Base-by-base conservation (phyloP, 2,329 filamentous ascomycete species). In the Neurospora sp. region DNA sequence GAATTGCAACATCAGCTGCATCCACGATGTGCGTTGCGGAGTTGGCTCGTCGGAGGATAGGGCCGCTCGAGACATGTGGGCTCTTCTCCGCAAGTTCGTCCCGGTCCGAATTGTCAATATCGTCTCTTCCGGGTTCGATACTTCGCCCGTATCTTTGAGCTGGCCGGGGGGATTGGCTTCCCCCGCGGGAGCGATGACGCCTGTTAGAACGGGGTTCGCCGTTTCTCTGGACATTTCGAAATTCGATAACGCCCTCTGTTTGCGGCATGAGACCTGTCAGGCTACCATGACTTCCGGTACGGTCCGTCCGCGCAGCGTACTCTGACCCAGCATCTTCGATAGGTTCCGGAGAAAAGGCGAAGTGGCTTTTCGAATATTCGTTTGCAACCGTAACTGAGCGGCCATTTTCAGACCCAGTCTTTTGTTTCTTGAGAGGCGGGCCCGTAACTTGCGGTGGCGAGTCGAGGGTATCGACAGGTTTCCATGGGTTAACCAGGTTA, bases 391-490 rank as follows among this genome's bases (percentile, higher is more conserved):
- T 38, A 33, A 36, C 23, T 15, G 38, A 36, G 17, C n/a, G 36
- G 13, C 38, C 38, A 10, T 33, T 2, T 3, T 67, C 42, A 38
- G 36, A 13, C 2, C 28, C 28, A 19, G 69, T 75, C 46, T 68
- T 70, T 39, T 73, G 72, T 58, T 75, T 75, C 4, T 69, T 36
- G 1, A 67, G 28, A 7, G 70, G 68, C 28, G 70, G 42, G 6
- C 40, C 39, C 23, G 7, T 33, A 1, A 58, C 38, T 38, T 39
- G 66, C 13, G 66, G 28, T 46, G 23, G 40, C 15, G 46, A 68
- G 15, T 73, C 46, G 66, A 73, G 71, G 6, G 70, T 73, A 33
- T 72, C 66, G 66, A 74, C 74, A 73, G 78, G 75, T 70, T 46
- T 72, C 67, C 28, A 69, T 40, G 72, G 23, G 23, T 28, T 28